Evolutionary conservation across 164 flowering plant genomes (phyloP).

Genomic region (Malania oleifera): DNA sequence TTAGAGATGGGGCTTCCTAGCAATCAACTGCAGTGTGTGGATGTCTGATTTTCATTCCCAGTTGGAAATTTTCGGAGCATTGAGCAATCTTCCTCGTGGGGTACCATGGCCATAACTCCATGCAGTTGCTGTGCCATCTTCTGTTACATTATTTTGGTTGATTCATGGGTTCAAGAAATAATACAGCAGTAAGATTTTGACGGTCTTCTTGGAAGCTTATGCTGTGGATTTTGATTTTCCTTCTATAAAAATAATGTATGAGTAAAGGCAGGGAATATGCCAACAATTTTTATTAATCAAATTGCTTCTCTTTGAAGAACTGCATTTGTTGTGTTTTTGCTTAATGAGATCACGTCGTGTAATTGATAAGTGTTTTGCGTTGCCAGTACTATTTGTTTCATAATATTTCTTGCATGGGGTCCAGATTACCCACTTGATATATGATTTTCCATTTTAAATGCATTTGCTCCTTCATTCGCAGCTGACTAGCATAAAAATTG

Average conservation of each 20-base stretch:
- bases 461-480: too few species aligned
- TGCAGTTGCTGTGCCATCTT: background rate
- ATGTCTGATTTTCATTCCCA: too few species aligned
- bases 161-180: background rate
- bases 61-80: background rate
- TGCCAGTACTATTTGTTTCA: too few species aligned
- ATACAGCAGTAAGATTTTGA: background rate
- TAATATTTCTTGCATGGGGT: too few species aligned
- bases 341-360: too few species aligned
- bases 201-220: background rate
- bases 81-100: background rate
- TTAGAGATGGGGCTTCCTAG: background rate
- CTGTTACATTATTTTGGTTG: background rate
- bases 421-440: too few species aligned
- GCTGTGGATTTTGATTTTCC: background rate
- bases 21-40: background rate
- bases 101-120: background rate
- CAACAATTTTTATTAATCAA: background rate
- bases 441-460: too few species aligned
- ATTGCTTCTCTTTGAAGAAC: background rate
- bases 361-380: too few species aligned
- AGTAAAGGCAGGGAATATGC: background rate
- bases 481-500: too few species aligned
- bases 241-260: conserved; percentile 2
- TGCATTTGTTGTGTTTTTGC: too few species aligned